phyloP scores from a whole-genome alignment of 805 yeast species.

The Metschnikowia colocasiae region DNA sequence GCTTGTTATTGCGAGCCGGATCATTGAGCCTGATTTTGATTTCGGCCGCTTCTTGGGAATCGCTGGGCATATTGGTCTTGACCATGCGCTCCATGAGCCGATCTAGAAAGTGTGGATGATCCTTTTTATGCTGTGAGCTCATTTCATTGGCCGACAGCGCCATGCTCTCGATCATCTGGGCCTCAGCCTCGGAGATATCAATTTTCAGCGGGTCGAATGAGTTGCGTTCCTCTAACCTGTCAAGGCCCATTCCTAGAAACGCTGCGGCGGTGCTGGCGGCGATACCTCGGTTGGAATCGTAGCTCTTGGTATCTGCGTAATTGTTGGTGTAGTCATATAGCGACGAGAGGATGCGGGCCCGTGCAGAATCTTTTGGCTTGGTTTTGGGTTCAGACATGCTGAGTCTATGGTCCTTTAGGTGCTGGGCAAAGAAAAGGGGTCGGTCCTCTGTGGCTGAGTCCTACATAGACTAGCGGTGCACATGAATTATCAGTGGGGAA shows the following conservation, averaged over 20 bases:
- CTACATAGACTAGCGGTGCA: neutral
- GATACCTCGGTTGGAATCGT: conserved; percentile 28
- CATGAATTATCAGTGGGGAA: conserved; percentile 5
- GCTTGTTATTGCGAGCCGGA: conserved; percentile 41
- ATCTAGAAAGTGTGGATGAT: conserved; percentile 52
- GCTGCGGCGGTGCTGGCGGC: conserved; percentile 40
- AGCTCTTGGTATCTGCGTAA: conserved; percentile 24
- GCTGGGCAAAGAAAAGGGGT: neutral
- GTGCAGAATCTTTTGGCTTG: conserved; percentile 5
- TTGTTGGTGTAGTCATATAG: conserved; percentile 24
- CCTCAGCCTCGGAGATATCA: conserved; percentile 27
- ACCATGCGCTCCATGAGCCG: conserved; percentile 51
- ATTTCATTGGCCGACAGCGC: conserved; percentile 30
- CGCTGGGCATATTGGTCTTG: conserved; percentile 47
- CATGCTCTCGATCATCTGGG: conserved; percentile 25
- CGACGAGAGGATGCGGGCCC: conserved; percentile 15
- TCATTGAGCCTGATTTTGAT: conserved; percentile 42
- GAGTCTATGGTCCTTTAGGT: neutral
- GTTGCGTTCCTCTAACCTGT: conserved; percentile 12
- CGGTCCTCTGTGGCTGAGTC: neutral
- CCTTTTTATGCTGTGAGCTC: conserved; percentile 7
- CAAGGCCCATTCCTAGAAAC: conserved; percentile 31
- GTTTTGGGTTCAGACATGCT: conserved; percentile 8
- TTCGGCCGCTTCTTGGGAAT: conserved; percentile 44
- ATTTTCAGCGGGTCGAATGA: neutral